Conservation (phyloP, 2,329 filamentous ascomycete species). For the Fusarium luffae region DNA sequence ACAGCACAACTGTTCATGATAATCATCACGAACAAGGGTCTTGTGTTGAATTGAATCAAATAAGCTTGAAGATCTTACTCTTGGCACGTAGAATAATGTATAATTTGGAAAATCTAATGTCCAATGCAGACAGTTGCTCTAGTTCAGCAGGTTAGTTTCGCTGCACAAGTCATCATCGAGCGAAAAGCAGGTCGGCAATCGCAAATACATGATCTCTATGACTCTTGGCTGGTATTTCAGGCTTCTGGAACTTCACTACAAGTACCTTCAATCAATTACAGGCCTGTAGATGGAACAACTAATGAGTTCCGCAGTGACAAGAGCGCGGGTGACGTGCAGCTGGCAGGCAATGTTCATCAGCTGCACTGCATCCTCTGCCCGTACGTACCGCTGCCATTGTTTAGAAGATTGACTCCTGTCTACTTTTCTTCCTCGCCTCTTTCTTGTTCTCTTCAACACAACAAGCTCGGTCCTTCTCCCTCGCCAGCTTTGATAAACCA, state of each 20-base stretch:
- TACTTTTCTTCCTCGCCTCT: background rate
- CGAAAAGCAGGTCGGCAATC: background rate
- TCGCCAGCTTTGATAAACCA: background rate
- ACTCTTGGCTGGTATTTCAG: background rate
- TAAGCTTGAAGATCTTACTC: too few relatives aligned
- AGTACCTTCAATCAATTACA: background rate
- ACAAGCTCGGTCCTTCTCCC: too few relatives aligned
- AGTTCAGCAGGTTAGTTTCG: background rate
- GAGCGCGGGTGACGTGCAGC: background rate
- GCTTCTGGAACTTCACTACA: background rate
- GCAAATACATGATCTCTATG: background rate
- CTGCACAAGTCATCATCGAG: background rate
- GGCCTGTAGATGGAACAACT: background rate
- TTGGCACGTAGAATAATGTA: background rate
- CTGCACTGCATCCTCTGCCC: background rate
- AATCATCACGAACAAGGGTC: background rate
- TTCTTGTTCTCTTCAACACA: background rate
- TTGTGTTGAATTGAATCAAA: background rate
- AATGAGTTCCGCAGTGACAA: background rate
- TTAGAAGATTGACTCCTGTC: background rate
- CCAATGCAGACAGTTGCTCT: background rate
- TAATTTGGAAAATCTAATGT: background rate
- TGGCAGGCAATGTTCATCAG: slow-evolving; percentile 25
- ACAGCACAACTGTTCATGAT: background rate
- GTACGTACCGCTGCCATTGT: too few relatives aligned